These are phyloP conservation scores for Leccinum aurantiacum DNA, from an alignment of 768 basidiomycete genomes.

Conservation along the genomic window DNA sequence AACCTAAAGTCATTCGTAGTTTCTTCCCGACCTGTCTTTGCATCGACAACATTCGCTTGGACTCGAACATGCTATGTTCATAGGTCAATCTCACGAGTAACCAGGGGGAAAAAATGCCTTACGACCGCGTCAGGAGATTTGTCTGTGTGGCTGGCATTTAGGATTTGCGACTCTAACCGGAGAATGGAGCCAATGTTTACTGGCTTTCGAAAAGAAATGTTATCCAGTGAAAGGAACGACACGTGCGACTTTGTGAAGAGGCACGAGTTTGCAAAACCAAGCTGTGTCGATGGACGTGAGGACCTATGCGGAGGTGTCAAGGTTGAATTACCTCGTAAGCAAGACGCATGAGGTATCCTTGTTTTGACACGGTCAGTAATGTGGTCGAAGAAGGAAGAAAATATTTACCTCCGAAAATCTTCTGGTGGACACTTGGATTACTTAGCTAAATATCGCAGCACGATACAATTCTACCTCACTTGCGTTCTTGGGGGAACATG, in stretches of 20 bases:
- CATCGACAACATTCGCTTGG: constrained; percentile 69
- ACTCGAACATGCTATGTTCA: constrained; percentile 63
- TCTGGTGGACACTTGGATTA: constrained; percentile 64
- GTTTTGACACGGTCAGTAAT: background rate
- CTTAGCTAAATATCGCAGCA: background rate
- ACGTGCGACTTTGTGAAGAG: constrained; percentile 67
- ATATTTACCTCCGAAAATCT: constrained; percentile 70
- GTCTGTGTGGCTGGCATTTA: constrained; percentile 46
- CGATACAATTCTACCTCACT: constrained; percentile 45
- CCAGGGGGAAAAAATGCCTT: constrained; percentile 21
- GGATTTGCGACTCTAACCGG: constrained; percentile 66
- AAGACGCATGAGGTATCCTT: constrained; percentile 58
- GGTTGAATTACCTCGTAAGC: constrained; percentile 59
- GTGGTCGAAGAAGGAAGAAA: background rate
- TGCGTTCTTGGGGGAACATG: constrained; percentile 86
- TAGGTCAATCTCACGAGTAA: background rate
- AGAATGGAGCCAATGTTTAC: constrained; percentile 86
- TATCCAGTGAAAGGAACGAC: constrained; percentile 75
- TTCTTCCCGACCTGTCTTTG: constrained; percentile 60
- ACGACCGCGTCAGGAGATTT: constrained; percentile 54
- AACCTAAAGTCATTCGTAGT: constrained; percentile 78
- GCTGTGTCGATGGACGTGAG: constrained; percentile 36
- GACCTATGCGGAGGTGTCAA: background rate
- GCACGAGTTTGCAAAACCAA: constrained; percentile 70
- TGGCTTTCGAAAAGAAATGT: constrained; percentile 75